phyloP scores from a whole-genome alignment of 1,284 basidiomycete species.

The Vanrija pseudolonga region DNA sequence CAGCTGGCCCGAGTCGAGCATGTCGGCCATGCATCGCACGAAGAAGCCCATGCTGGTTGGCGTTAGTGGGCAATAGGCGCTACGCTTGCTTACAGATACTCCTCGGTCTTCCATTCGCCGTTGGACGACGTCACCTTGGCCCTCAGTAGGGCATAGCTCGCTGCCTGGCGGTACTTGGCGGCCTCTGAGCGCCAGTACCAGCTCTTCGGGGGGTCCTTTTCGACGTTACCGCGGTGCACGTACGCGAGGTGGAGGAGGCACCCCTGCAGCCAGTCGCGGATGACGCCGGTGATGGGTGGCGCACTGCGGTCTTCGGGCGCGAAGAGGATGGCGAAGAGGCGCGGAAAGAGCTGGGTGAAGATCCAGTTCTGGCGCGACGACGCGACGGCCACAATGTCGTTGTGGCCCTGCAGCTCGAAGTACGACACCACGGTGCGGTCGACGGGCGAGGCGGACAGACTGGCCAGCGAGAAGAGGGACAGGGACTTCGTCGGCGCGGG shows the following conservation, averaged over 20 bases:
- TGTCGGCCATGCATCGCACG: constrained; percentile 23
- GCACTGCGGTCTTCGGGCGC: background rate
- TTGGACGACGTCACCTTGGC: constrained; percentile 15
- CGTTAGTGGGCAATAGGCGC: background rate
- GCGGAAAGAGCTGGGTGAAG: constrained; percentile 19
- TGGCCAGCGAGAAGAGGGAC: constrained; percentile 6
- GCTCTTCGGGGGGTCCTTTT: constrained; percentile 7
- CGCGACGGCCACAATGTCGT: constrained; percentile 13
- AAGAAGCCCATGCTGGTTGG: constrained; percentile 19
- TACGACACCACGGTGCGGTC: constrained; percentile 16
- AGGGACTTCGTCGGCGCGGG: no score
- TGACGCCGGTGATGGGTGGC: background rate
- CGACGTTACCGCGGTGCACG: constrained; percentile 22
- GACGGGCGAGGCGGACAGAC: background rate
- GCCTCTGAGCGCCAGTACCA: constrained; percentile 12
- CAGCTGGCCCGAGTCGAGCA: constrained; percentile 14
- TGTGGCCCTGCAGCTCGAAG: constrained; percentile 18
- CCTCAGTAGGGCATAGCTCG: constrained; percentile 13
- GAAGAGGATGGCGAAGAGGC: constrained; percentile 10
- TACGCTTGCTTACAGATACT: constrained; percentile 12
- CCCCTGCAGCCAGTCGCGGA: constrained; percentile 14
- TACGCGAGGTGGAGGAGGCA: constrained; percentile 17
- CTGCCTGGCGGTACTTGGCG: constrained; percentile 4
- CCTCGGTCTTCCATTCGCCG: constrained; percentile 18
- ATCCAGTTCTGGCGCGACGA: constrained; percentile 22